phyloP scores from a whole-genome alignment of 2,329 filamentous ascomycete species.

The Nigrospora sphaerica region DNA sequence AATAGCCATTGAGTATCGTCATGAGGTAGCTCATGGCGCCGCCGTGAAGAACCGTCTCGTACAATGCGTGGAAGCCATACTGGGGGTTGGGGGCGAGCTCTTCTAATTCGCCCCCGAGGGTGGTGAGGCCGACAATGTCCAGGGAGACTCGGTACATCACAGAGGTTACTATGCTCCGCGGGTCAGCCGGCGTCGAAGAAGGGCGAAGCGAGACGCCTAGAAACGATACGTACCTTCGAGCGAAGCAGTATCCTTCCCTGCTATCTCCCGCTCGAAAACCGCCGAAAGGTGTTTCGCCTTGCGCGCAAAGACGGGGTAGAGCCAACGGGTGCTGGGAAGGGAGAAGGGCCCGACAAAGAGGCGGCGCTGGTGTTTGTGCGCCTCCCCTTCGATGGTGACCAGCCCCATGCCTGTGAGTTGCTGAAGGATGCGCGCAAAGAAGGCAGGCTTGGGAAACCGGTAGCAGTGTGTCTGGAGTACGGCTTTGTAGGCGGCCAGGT shows the following conservation, averaged over 20 bases:
- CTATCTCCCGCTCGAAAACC: slow-evolving; percentile 20
- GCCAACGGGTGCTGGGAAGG: slow-evolving; percentile 24
- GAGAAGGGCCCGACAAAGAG: slow-evolving; percentile 27
- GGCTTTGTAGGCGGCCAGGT: slow-evolving; percentile 24
- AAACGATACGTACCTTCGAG: slow-evolving; percentile 16
- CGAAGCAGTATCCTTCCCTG: slow-evolving; percentile 8
- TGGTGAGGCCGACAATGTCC: slow-evolving; percentile 24
- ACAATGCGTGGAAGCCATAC: slow-evolving; percentile 20
- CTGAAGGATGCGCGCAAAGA: slow-evolving; percentile 23
- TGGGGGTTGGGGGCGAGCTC: slow-evolving; percentile 10
- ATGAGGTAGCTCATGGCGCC: slow-evolving; percentile 18
- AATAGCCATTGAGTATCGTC: slow-evolving; percentile 21
- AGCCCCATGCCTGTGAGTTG: slow-evolving; percentile 28
- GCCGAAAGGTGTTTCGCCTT: slow-evolving; percentile 21
- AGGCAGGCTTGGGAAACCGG: slow-evolving; percentile 26
- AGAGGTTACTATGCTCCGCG: slow-evolving; percentile 12
- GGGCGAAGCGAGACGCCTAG: too few relatives aligned
- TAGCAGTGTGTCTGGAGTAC: slow-evolving; percentile 32
- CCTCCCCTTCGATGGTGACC: slow-evolving; percentile 27
- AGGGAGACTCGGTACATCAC: slow-evolving; percentile 23
- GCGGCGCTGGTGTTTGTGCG: slow-evolving; percentile 25
- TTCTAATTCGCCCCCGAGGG: slow-evolving; percentile 25
- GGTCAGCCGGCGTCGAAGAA: neutral
- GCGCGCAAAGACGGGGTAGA: slow-evolving; percentile 27
- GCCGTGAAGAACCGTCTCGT: slow-evolving; percentile 23